phyloP scores from a whole-genome alignment of 441 rosid species.

The Adansonia grandidieri region DNA sequence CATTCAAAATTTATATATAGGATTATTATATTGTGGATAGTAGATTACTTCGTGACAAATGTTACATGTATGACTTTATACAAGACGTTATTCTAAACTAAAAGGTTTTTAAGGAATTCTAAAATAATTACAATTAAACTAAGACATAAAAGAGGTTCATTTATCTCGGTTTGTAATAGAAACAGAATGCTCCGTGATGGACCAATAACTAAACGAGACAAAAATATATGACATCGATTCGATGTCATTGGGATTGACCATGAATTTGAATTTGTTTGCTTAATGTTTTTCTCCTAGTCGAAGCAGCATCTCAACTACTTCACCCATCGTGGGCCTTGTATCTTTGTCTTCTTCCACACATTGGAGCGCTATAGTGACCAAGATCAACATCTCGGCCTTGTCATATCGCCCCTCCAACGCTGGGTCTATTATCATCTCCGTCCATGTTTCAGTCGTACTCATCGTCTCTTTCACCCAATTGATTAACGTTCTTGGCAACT shows the following conservation, averaged over 20 bases:
- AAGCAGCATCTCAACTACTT: not conserved
- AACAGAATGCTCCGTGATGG: no score
- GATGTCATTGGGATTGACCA: not conserved
- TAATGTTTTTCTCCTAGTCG: not conserved
- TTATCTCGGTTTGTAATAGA: no score
- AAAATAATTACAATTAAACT: no score
- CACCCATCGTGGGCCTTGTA: not conserved
- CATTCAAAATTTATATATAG: no score
- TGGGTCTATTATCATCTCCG: slow-evolving; percentile 30
- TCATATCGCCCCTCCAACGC: slow-evolving; percentile 4
- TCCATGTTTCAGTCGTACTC: not conserved
- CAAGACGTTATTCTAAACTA: no score
- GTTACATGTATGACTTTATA: no score
- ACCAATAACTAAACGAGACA: not conserved
- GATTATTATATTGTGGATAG: no score
- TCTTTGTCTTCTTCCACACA: not conserved
- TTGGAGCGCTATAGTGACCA: not conserved
- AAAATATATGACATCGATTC: not conserved
- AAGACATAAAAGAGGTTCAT: no score
- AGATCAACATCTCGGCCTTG: not conserved
- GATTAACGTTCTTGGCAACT: not conserved
- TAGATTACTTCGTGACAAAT: no score
- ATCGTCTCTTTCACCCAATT: slow-evolving; percentile 28
- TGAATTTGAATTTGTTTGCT: not conserved
- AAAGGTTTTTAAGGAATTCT: no score